These are phyloP conservation scores for Garcia nutans DNA, from an alignment of 345 rosid genomes.

Conservation along the genomic window DNA sequence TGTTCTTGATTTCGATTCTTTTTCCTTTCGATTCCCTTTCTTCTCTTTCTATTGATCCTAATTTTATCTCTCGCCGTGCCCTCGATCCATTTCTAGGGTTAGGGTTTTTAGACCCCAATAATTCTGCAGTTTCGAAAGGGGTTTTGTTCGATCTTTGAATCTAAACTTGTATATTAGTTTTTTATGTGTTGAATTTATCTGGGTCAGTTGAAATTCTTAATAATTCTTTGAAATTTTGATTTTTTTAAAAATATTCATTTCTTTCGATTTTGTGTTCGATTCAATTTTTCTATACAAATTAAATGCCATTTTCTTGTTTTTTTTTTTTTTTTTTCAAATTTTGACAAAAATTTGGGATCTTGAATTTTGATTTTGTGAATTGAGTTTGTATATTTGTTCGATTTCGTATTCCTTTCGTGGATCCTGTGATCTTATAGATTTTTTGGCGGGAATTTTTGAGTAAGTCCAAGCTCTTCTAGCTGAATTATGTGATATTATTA, in stretches of 20 bases:
- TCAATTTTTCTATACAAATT: neutral
- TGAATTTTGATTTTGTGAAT: neutral
- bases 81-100: slow-evolving; percentile 36
- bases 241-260: neutral
- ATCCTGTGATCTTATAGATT: neutral
- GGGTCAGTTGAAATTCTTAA: neutral
- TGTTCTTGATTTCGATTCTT: neutral
- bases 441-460: slow-evolving; percentile 1
- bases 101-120: slow-evolving; percentile 25
- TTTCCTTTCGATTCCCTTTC: slow-evolving; percentile 10
- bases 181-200: slow-evolving; percentile 7
- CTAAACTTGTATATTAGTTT: neutral
- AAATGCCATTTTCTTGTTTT: neutral
- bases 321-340: neutral
- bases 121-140: neutral
- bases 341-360: neutral
- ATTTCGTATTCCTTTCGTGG: neutral
- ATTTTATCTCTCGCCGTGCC: neutral
- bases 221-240: neutral
- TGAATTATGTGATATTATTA: neutral
- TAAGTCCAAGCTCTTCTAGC: slow-evolving; percentile 5
- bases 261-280: neutral
- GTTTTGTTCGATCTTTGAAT: slow-evolving; percentile 21
- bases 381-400: neutral
- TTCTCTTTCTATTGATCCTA: slow-evolving; percentile 23